Base-by-base conservation (phyloP, 192 early-diverging fungal species). In the Rhizoclosmatium sp. region DNA sequence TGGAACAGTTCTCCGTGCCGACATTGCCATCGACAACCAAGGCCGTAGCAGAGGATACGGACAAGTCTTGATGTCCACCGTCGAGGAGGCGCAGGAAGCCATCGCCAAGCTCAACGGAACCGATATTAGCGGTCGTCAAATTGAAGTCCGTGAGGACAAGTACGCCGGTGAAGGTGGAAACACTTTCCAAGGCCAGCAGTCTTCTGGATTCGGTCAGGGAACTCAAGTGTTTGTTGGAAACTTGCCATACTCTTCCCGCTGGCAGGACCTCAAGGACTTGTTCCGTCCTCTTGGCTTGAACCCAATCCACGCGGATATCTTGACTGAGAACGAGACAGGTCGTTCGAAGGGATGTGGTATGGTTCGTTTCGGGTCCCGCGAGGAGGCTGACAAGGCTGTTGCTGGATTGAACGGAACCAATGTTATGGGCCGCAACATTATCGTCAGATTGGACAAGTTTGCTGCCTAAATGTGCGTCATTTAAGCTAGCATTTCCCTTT, bases 171-270 rank as follows among this genome's bases (percentile, higher is more conserved):
- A 21, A 5, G 65, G 47, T 47, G 76, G 68, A 31, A 59, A 51
- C 59, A 44, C 19, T 47, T 74, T 67, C 66, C 61, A 76, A 21
- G 76, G 68, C 42, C 69, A 79, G 79, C 69, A 71, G 44, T 9
- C n/a, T 39, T 39, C 60, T n/a, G 71, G 64, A 7, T 51, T 49
- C 47, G 54, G 71, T 47, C 66, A 71, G 56, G 85, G 85, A 42
- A 84, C 85, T 9, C 84, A 84, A 48, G 79, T 94, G n/a, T 95
- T 91, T 85, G 92, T 95, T 71, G 93, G 93, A 71, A 95, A 95
- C 85, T 92, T 94, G 84, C 87, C 87, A 4, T 88, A 81, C 82
- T 79, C 80, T 16, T 71, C 75, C 65, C 80, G 87, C 51, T 89
- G 87, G 87, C 87, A 89, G 69, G 87, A 87, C 60, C 71, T 89